Conservation (phyloP, 106 monocot species). For the Apostasia ramifera region DNA sequence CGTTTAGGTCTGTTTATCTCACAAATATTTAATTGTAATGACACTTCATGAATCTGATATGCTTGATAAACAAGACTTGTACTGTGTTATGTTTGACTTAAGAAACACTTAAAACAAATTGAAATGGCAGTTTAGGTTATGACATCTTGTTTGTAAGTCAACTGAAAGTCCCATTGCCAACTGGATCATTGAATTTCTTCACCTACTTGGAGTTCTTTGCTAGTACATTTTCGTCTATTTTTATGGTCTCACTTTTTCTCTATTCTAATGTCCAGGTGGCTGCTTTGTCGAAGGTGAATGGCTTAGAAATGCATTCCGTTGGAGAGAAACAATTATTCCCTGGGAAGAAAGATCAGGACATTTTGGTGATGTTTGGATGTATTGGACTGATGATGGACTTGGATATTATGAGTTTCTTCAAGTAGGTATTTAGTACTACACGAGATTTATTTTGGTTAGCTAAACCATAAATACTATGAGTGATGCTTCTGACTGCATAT, state of each 20-base stretch:
- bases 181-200: neutral
- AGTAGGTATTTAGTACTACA: slow-evolving; percentile 23
- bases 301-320: slow-evolving; percentile 87
- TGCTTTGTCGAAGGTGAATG: slow-evolving; percentile 88
- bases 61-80: too few relatives aligned
- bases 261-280: slow-evolving; percentile 41
- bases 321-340: slow-evolving; percentile 80
- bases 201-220: neutral
- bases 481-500: neutral
- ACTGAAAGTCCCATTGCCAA: too few relatives aligned
- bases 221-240: slow-evolving; percentile 8
- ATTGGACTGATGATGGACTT: slow-evolving; percentile 98
- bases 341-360: slow-evolving; percentile 99
- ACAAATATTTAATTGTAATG: too few relatives aligned
- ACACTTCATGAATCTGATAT: too few relatives aligned
- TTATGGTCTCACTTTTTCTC: neutral
- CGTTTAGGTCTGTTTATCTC: too few relatives aligned
- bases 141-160: too few relatives aligned
- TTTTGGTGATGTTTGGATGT: slow-evolving; percentile 93
- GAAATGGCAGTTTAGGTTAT: too few relatives aligned
- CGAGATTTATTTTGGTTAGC: neutral
- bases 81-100: too few relatives aligned
- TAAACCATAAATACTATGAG: neutral
- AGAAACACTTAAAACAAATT: too few relatives aligned
- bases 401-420: slow-evolving; percentile 93